These are phyloP conservation scores for Halenospora varia DNA, from an alignment of 495 filamentous ascomycete genomes.

Conservation along the genomic window DNA sequence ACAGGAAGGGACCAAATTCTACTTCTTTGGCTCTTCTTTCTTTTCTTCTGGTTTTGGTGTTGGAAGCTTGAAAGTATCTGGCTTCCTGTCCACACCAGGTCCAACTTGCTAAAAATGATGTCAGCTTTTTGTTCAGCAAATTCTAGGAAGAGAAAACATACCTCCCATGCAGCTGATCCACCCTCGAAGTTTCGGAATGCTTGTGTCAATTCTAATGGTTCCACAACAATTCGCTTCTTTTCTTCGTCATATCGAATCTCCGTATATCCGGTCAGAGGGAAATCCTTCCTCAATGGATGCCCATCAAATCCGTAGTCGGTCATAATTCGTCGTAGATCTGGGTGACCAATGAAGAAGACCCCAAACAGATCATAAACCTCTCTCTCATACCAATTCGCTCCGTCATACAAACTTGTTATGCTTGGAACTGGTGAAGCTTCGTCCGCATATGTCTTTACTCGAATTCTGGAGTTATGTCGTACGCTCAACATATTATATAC, in stretches of 20 bases:
- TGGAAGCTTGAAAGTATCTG: slow-evolving; percentile 89
- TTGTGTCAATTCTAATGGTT: slow-evolving; percentile 95
- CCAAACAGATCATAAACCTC: slow-evolving; percentile 98
- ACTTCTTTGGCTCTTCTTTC: slow-evolving; percentile 91
- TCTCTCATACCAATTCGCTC: slow-evolving; percentile 98
- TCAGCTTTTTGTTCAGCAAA: slow-evolving; percentile 5
- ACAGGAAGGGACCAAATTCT: slow-evolving; percentile 30
- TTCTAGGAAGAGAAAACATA: slow-evolving; percentile 4
- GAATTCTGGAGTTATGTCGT: slow-evolving; percentile 91
- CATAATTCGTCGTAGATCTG: slow-evolving; percentile 97
- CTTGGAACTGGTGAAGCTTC: slow-evolving; percentile 93
- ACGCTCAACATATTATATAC: slow-evolving; percentile 97
- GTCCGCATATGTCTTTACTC: slow-evolving; percentile 98
- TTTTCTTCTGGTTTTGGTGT: slow-evolving; percentile 92
- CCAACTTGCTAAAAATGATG: slow-evolving; percentile 70
- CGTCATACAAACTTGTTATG: slow-evolving; percentile 80
- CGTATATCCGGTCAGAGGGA: slow-evolving; percentile 97
- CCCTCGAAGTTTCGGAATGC: slow-evolving; percentile 99
- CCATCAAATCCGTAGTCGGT: slow-evolving; percentile 99
- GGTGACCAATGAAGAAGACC: slow-evolving; percentile 93
- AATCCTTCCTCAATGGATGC: slow-evolving; percentile 95
- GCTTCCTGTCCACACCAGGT: slow-evolving; percentile 70
- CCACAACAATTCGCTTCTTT: slow-evolving; percentile 98
- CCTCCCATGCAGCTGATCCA: slow-evolving; percentile 65
- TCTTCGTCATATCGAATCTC: slow-evolving; percentile 98